A percentile compares a stretch with the other conserved stretches of the same genome.
These are phyloP conservation scores for Geotrichum carabidarum DNA, from an alignment of 1,139 yeast genomes.

Conservation along the genomic window DNA sequence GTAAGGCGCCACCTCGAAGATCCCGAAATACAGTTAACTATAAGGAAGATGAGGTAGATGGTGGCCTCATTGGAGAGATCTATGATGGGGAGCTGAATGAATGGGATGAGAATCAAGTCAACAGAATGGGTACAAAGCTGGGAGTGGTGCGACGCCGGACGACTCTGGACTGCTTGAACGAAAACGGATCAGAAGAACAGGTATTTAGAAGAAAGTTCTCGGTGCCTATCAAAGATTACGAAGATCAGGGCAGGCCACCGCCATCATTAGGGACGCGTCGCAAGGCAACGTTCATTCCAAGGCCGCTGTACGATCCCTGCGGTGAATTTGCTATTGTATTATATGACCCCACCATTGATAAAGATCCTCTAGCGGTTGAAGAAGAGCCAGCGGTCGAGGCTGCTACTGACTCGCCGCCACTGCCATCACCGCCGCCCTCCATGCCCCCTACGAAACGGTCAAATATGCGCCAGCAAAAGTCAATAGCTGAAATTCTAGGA, in stretches of 20 bases:
- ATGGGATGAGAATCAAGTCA: slow-evolving; percentile 1
- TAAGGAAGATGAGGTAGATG: slow-evolving; percentile 9
- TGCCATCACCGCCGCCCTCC: slow-evolving; percentile 19
- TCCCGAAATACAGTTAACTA: slow-evolving; percentile 17
- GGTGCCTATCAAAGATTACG: slow-evolving; percentile 38
- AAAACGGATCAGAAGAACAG: background rate
- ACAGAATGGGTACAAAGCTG: slow-evolving; percentile 11
- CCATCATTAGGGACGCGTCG: slow-evolving; percentile 79
- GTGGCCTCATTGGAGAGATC: slow-evolving; percentile 2
- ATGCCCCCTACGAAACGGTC: slow-evolving; percentile 34
- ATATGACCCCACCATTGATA: slow-evolving; percentile 89
- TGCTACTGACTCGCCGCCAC: slow-evolving; percentile 14
- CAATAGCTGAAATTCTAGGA: slow-evolving; percentile 79
- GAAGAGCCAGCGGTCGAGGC: slow-evolving; percentile 24
- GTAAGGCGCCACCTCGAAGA: slow-evolving; percentile 11
- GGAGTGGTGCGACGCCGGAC: slow-evolving; percentile 8
- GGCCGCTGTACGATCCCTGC: slow-evolving; percentile 89
- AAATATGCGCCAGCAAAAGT: slow-evolving; percentile 45
- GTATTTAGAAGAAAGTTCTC: slow-evolving; percentile 28
- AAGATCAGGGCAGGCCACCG: slow-evolving; percentile 46
- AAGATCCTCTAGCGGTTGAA: slow-evolving; percentile 27
- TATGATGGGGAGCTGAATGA: background rate
- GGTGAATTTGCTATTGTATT: slow-evolving; percentile 91
- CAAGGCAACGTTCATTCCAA: slow-evolving; percentile 65
- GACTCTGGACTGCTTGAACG: background rate